Conservation (phyloP, 805 yeast species). For the Ogataea paraovalis region DNA sequence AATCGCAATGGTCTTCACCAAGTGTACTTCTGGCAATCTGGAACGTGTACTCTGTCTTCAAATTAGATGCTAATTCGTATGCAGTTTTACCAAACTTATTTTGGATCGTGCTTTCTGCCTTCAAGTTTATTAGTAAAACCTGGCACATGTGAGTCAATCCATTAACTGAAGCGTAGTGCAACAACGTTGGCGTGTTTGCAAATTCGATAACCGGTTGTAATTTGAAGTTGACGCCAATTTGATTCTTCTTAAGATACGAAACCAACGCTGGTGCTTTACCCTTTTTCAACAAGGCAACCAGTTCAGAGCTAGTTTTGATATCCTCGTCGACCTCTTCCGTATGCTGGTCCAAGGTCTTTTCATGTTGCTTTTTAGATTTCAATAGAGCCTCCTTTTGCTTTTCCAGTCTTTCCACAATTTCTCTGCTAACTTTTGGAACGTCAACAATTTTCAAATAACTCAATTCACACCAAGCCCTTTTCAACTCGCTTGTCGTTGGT, state of each 20-base stretch:
- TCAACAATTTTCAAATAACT: slow-evolving; percentile 53
- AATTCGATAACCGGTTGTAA: slow-evolving; percentile 55
- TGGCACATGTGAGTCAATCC: slow-evolving; percentile 66
- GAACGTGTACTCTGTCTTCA: slow-evolving; percentile 49
- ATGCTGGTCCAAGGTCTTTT: slow-evolving; percentile 14
- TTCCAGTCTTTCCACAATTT: slow-evolving; percentile 23
- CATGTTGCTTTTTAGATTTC: slow-evolving; percentile 22
- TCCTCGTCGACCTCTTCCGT: slow-evolving; percentile 18
- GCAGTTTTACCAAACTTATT: slow-evolving; percentile 62
- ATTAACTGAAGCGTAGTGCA: slow-evolving; percentile 73
- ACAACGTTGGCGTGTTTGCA: slow-evolving; percentile 59
- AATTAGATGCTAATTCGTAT: slow-evolving; percentile 55
- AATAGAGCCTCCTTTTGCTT: slow-evolving; percentile 30
- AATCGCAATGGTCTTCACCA: slow-evolving; percentile 68
- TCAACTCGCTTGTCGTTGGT: slow-evolving; percentile 78
- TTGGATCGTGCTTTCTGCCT: slow-evolving; percentile 62
- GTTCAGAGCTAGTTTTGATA: slow-evolving; percentile 54
- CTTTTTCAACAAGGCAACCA: slow-evolving; percentile 58
- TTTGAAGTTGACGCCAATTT: slow-evolving; percentile 46
- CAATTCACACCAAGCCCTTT: slow-evolving; percentile 78
- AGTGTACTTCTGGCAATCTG: slow-evolving; percentile 62
- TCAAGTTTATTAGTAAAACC: slow-evolving; percentile 55
- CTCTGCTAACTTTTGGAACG: slow-evolving; percentile 46
- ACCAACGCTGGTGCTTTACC: slow-evolving; percentile 74
- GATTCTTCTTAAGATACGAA: slow-evolving; percentile 55